Base-by-base conservation (phyloP, 257 asterid genomes). In the Petunia secreta region DNA sequence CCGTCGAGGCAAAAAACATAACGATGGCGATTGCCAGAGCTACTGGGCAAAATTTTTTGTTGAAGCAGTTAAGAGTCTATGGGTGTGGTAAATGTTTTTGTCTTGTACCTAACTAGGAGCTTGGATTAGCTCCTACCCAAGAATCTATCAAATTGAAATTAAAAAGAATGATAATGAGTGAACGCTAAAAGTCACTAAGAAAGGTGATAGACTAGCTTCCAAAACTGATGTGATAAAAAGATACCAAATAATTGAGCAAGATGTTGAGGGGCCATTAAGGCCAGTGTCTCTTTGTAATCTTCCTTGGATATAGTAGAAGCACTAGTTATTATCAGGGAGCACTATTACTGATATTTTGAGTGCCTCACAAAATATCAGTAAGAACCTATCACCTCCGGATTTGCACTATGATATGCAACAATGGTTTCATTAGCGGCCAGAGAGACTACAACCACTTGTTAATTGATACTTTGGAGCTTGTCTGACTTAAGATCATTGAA, bases 181-280 rank as follows among this genome's bases (percentile, higher is more conserved):
- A 73, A 73, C 5, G 46, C 36, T 50, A 50, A 34, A 34, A 41
- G 37, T 55, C 52, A 41, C 4, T 73, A 34, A 73, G 3, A 73
- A 73, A 0, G 36, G 36, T 73, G 34, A 11, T 0, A 34, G 62
- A 73, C 14, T 34, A 50, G 4, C 46, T 73, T 44, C 46, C 62
- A 73, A 50, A 73, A 25, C 11, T 73, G 77, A 50, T 73, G 25
- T 50, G 78, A 71, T 48, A 25, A 48, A 71, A 71, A 48, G 60
- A 48, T 25, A 57, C 44, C 52, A 9, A 46, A 25, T 16, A 25
- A 25, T 16, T 59, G 64, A 59, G 64, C 64, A 16, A 59, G 60
- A 55, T 2, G 64, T 10, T 68, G 6, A 4, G 34, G 11, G 62
- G 13, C 34, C 44, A 73, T 50, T 73, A 34, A 8, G 7, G 34